phyloP scores from a whole-genome alignment of 2,329 filamentous ascomycete genomes.

The Cladosporium cucumerinum region DNA sequence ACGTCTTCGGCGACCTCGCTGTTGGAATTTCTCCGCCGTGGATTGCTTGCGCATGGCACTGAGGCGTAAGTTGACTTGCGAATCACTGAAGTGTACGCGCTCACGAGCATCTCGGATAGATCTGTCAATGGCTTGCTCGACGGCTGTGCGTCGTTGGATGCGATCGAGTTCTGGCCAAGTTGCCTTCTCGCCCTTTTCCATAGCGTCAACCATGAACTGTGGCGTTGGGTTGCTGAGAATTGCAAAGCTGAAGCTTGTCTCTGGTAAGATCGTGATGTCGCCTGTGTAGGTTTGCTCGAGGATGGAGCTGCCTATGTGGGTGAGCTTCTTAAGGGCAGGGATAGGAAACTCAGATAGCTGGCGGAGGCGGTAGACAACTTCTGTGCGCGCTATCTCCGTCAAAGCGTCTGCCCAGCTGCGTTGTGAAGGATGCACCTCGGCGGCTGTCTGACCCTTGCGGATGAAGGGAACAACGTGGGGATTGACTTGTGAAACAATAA shows the following conservation, averaged over 20 bases:
- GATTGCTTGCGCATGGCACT: constrained; percentile 8
- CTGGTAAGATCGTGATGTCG: constrained; percentile 89
- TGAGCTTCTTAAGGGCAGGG: constrained; percentile 1
- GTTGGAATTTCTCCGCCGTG: background rate
- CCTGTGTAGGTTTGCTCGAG: constrained; percentile 89
- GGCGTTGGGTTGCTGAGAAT: constrained; percentile 80
- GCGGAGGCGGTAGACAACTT: constrained; percentile 2
- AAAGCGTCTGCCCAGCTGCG: constrained; percentile 3
- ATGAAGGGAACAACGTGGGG: constrained; percentile 89
- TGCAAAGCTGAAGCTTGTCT: constrained; percentile 71
- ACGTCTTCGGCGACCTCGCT: background rate
- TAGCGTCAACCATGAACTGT: constrained; percentile 80
- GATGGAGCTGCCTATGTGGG: constrained; percentile 52
- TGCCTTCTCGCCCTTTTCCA: constrained; percentile 74
- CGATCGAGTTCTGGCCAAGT: constrained; percentile 89
- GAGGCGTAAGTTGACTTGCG: constrained; percentile 57
- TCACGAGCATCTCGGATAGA: constrained; percentile 68
- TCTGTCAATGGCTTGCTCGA: constrained; percentile 78
- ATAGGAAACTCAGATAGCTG: constrained; percentile 8
- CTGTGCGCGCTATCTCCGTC: constrained; percentile 5
- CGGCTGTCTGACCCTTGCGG: constrained; percentile 57
- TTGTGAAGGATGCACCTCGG: constrained; percentile 2
- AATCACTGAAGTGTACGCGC: constrained; percentile 65
- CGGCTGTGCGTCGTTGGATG: constrained; percentile 81
- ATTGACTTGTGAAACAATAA: constrained; percentile 96